phyloP scores from a whole-genome alignment of 1,284 basidiomycete genomes.

The Ceratobasidium sp. region DNA sequence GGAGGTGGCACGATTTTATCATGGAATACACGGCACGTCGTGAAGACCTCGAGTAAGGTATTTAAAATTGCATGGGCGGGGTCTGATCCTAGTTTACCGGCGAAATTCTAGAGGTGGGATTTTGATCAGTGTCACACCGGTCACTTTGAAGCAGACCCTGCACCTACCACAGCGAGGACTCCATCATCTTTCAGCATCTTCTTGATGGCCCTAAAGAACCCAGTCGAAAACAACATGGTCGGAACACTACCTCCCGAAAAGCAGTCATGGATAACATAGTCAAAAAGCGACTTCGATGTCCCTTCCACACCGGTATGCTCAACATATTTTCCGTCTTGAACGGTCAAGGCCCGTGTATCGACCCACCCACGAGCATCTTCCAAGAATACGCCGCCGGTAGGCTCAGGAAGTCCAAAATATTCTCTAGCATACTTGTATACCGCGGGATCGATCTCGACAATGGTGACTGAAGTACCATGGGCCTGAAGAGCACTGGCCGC shows the following conservation, averaged over 20 bases:
- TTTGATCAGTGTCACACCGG: slow-evolving; percentile 30
- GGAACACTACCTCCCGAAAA: slow-evolving; percentile 92
- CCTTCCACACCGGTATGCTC: background rate
- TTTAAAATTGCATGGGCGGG: slow-evolving; percentile 72
- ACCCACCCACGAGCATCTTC: slow-evolving; percentile 80
- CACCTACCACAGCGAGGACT: slow-evolving; percentile 75
- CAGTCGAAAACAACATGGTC: slow-evolving; percentile 78
- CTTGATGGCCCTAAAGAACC: slow-evolving; percentile 82
- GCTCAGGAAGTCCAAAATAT: slow-evolving; percentile 79
- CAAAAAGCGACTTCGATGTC: slow-evolving; percentile 59
- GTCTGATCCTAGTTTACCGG: slow-evolving; percentile 70
- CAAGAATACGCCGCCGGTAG: slow-evolving; percentile 66
- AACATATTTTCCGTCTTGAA: slow-evolving; percentile 12
- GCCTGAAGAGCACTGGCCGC: slow-evolving; percentile 76
- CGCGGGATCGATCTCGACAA: slow-evolving; percentile 87
- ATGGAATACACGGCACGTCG: slow-evolving; percentile 81
- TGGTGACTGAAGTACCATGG: slow-evolving; percentile 73
- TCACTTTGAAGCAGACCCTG: slow-evolving; percentile 4
- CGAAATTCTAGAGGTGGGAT: slow-evolving; percentile 68
- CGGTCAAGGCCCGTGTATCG: slow-evolving; percentile 53
- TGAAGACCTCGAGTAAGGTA: slow-evolving; percentile 75
- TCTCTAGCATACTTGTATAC: slow-evolving; percentile 83
- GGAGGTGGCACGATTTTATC: slow-evolving; percentile 61
- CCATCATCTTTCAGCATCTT: slow-evolving; percentile 73
- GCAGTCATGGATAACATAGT: slow-evolving; percentile 88